phyloP scores from a whole-genome alignment of 192 early-diverging fungal species.

The Backusella macrospora region DNA sequence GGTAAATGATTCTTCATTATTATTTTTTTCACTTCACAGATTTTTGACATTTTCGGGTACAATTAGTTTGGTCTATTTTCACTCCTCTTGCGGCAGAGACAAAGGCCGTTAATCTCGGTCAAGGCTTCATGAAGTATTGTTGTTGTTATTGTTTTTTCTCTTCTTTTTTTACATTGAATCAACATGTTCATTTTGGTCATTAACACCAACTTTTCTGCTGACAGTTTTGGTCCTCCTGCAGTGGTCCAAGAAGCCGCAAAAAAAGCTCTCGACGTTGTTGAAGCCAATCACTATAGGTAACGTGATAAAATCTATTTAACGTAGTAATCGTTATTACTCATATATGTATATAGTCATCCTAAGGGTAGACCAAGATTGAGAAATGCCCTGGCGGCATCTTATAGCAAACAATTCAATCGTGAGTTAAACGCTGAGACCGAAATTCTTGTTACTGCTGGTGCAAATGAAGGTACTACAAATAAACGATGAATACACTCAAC shows the following conservation, averaged over 20 bases:
- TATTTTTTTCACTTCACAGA: background rate
- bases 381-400: constrained; percentile 76
- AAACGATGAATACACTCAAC: background rate
- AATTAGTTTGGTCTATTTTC: constrained; percentile 81
- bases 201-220: no score
- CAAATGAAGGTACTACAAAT: constrained; percentile 69
- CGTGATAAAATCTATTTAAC: constrained; percentile 8
- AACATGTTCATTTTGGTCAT: no score
- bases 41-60: background rate
- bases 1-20: constrained; percentile 35
- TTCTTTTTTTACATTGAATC: no score
- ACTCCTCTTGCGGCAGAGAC: constrained; percentile 82
- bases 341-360: constrained; percentile 49
- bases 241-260: constrained; percentile 84
- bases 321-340: background rate
- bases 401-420: constrained; percentile 69
- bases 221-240: constrained; percentile 87
- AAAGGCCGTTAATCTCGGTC: constrained; percentile 91
- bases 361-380: constrained; percentile 64
- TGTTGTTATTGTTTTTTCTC: no score
- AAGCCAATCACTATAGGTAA: constrained; percentile 88
- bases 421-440: constrained; percentile 75
- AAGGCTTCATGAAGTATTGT: constrained; percentile 77
- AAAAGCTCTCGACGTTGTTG: constrained; percentile 60
- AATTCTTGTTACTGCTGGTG: constrained; percentile 89